A percentile compares a stretch with the other conserved stretches of the same genome.
phyloP scores from a whole-genome alignment of 176 grass and related monocot species.

The Tuctoria greenei region DNA sequence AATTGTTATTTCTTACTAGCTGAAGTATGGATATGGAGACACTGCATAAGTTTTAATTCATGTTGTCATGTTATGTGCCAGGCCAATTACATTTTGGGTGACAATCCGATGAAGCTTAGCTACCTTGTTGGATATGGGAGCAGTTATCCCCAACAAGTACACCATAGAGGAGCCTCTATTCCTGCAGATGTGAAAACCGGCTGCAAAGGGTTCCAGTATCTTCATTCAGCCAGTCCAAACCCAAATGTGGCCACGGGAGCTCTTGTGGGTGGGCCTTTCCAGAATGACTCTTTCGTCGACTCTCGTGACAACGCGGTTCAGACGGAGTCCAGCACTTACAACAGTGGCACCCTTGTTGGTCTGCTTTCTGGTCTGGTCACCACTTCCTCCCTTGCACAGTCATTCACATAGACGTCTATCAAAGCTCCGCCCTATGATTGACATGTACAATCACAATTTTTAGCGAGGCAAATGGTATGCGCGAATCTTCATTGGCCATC shows the following conservation, averaged over 20 bases:
- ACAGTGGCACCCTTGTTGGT: slow-evolving; percentile 75
- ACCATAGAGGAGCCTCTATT: slow-evolving; percentile 91
- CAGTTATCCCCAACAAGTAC: slow-evolving; percentile 80
- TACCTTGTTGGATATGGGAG: slow-evolving; percentile 92
- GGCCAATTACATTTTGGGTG: slow-evolving; percentile 81
- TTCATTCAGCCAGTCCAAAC: slow-evolving; percentile 59
- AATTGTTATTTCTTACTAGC: background rate
- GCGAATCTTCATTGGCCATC: slow-evolving; percentile 8
- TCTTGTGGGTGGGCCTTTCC: slow-evolving; percentile 83
- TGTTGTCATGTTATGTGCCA: slow-evolving; percentile 38
- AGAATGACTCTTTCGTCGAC: slow-evolving; percentile 81
- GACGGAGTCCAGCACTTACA: slow-evolving; percentile 90
- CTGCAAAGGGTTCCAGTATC: slow-evolving; percentile 83
- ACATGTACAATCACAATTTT: slow-evolving; percentile 8
- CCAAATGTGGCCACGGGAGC: slow-evolving; percentile 83
- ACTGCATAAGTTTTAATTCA: slow-evolving; percentile 20
- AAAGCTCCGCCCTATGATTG: slow-evolving; percentile 1
- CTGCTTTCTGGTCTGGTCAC: slow-evolving; percentile 76
- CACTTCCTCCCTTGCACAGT: slow-evolving; percentile 61
- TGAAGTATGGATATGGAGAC: background rate
- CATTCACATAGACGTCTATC: slow-evolving; percentile 58
- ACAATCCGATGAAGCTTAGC: slow-evolving; percentile 95
- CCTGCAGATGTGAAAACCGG: slow-evolving; percentile 65
- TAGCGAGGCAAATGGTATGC: background rate
- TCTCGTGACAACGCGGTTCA: slow-evolving; percentile 76